Evolutionary conservation across 2,329 filamentous ascomycete species (phyloP), one percentile per base, ranked within the genome.

Genomic region (Neonectria faginata): DNA sequence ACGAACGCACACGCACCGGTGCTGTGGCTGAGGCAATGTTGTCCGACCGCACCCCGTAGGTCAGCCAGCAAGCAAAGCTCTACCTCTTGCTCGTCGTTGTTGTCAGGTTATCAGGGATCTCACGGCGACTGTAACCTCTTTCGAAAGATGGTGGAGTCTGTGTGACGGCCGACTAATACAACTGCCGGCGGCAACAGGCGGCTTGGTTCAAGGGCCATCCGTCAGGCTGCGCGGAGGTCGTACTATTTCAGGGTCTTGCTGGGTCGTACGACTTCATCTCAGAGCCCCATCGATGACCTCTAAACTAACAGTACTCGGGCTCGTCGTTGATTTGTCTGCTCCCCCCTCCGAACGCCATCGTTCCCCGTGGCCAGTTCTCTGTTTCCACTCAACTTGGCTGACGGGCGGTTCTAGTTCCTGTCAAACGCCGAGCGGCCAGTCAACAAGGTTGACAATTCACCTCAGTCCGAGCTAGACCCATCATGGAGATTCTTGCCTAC

Each of bases 401-500:
- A 48, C 51, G 27, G 42, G 42, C 27, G 33, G 36, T 39, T 59
- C 50, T 27, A 16, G 25, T 51, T 63, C 56, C 44, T 54, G 56
- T 63, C 48, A 44, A 60, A 31, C 20, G 27, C 47, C 47, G 25
- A 47, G 44, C 47, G 41, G 41, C 29, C 41, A 33, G 53, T 52
- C 57, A 66, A 62, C 51, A 41, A 47, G 52, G 20, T 64, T 55
- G 57, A 62, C 41, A 63, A 47, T 63, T 41, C 52, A 53, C 53
- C 56, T 47, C 60, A 55, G 64, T 36, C 42, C 27, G 52, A 60
- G 61, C 67, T 73, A 73, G 63, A 33, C 69, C 66, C 55, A 42
- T 62, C 62, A 51, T 50, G 69, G 67, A 31, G 58, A 60, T 57
- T 48, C 62, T 64, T 69, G 64, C 66, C 65, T 73, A 59, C 53